Conservation (phyloP, 768 basidiomycete species). For the Rhodotorula diobovata region DNA sequence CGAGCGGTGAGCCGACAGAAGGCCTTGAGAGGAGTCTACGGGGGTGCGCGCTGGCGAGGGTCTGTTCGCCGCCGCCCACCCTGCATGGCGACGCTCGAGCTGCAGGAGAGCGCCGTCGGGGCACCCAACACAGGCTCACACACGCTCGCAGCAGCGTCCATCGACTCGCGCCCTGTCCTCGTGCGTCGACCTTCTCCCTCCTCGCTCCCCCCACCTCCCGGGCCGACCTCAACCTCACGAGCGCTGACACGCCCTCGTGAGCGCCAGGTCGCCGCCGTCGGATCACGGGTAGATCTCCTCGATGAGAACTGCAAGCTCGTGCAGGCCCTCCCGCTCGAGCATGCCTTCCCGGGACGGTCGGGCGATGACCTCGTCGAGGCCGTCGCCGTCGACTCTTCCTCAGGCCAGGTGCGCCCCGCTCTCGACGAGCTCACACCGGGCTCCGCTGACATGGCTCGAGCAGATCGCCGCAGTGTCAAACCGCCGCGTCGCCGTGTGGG, state of each 20-base stretch:
- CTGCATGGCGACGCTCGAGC: slow-evolving; percentile 17
- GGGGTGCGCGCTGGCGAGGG: too few species aligned
- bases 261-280: slow-evolving; percentile 13
- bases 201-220: background rate
- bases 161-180: background rate
- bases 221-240: too few species aligned
- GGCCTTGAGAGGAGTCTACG: too few species aligned
- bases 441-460: rapidly evolving
- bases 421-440: too few species aligned
- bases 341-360: slow-evolving; percentile 28
- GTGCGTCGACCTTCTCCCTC: background rate
- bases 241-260: background rate
- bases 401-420: slow-evolving; percentile 7
- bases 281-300: slow-evolving; percentile 16
- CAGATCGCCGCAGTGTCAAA: slow-evolving; percentile 37
- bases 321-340: slow-evolving; percentile 10
- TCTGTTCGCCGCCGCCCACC: background rate
- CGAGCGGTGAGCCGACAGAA: too few species aligned
- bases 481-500: slow-evolving; percentile 28
- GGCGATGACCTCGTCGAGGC: slow-evolving; percentile 16
- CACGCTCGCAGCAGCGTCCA: background rate
- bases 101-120: background rate
- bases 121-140: slow-evolving; percentile 2
- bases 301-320: slow-evolving; percentile 16
- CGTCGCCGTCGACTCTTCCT: slow-evolving; percentile 27